These are phyloP conservation scores for Neurospora sp. DNA, from an alignment of 495 filamentous ascomycete species.

Conservation along the genomic window DNA sequence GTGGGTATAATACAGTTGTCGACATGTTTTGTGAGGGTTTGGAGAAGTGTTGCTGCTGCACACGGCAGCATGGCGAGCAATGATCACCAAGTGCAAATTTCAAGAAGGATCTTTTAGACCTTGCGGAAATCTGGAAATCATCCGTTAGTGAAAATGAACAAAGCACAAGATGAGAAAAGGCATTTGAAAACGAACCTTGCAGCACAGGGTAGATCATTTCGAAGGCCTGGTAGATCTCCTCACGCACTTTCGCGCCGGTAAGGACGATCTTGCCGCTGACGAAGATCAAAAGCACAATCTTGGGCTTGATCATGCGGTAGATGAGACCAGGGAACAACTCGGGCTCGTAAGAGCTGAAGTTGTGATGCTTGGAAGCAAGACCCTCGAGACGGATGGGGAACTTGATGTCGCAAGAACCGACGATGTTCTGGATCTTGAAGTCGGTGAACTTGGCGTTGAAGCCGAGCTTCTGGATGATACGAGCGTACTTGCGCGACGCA, in stretches of 20 bases:
- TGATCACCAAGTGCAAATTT: background rate
- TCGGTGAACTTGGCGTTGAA: slow-evolving; percentile 99
- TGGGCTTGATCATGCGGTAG: slow-evolving; percentile 99
- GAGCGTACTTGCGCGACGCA: slow-evolving; percentile 94
- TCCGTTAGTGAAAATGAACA: slow-evolving; percentile 8
- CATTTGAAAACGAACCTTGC: slow-evolving; percentile 51
- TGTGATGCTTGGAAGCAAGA: slow-evolving; percentile 90
- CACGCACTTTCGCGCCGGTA: slow-evolving; percentile 94
- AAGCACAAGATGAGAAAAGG: background rate
- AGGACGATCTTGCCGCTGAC: slow-evolving; percentile 98
- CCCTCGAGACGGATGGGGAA: slow-evolving; percentile 97
- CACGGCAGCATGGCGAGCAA: background rate
- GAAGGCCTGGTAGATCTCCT: slow-evolving; percentile 98
- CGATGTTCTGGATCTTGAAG: slow-evolving; percentile 99
- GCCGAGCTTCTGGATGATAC: slow-evolving; percentile 98
- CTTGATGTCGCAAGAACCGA: slow-evolving; percentile 97
- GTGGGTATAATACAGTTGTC: slow-evolving; percentile 28
- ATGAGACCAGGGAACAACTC: slow-evolving; percentile 98
- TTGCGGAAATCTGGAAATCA: slow-evolving; percentile 36
- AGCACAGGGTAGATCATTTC: slow-evolving; percentile 99
- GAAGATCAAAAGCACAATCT: slow-evolving; percentile 98
- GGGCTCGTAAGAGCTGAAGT: slow-evolving; percentile 98
- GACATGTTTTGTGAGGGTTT: background rate
- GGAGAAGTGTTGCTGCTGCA: slow-evolving; percentile 16
- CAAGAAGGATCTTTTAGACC: slow-evolving; percentile 24